Base-by-base conservation (phyloP, 176 grass and related monocot genomes). In the Oryza officinalis region DNA sequence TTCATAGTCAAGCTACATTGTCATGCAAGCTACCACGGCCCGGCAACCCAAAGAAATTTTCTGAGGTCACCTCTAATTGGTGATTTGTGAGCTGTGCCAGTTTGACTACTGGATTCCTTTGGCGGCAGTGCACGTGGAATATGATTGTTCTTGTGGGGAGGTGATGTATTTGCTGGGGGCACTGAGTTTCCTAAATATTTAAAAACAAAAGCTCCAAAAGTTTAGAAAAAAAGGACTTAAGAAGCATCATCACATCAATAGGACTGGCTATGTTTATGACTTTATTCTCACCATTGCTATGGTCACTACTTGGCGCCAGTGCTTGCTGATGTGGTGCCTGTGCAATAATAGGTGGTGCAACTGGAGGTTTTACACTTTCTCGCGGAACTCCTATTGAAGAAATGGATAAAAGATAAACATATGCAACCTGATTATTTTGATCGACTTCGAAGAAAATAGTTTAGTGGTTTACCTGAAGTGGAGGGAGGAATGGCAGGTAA, bases 101-200 rank as follows among this genome's bases (percentile, higher is more conserved):
- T 84, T 85, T 75, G 45, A 43, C 27, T 71, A 73, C 33, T 86
- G 22, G 71, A 82, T 75, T 84, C 82, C 65, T 74, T 70, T 69
- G 92, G 92, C 38, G 94, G 86, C 76, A 89, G 43, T 84, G 89
- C 85, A 75, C 27, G 74, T 75, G 76, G 74, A 88, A 71, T 86
- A 45, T 43, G 41, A 72, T 74, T 18, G 71, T 72, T 85, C 86
- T 83, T 87, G 27, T 27, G 46, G 41, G 64, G 59, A 90, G 85
- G 87, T 12, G 71, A 83, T 50, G 5, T 77, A 64, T 69, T 90
- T 88, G 76, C 72, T 59, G 91, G 85, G 27, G 87, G 82, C 8
- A 54, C 40, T 17, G 74, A 31, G 69, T 85, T 87, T 86, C 80
- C 93, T 91, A 75, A 78, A 79, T 66, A 85, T 95, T 61, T 8